phyloP scores from a whole-genome alignment of 2,329 filamentous ascomycete species.

The Polytolypa hystricis region DNA sequence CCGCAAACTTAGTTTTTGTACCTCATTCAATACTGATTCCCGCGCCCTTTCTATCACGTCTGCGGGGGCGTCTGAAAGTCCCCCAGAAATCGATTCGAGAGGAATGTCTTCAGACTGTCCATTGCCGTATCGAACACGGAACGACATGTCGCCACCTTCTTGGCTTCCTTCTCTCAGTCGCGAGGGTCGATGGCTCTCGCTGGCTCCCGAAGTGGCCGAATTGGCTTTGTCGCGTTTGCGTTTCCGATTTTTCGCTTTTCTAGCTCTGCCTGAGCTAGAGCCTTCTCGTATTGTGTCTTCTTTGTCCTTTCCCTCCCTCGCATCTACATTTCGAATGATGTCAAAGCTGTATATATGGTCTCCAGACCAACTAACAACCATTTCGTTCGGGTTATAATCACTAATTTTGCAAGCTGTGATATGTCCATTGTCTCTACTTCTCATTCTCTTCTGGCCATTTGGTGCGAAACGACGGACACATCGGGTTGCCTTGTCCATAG shows the following conservation, averaged over 20 bases:
- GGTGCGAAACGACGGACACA: constrained; percentile 58
- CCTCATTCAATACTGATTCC: constrained; percentile 39
- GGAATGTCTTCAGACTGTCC: constrained; percentile 49
- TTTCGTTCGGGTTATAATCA: constrained; percentile 55
- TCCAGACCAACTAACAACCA: constrained; percentile 58
- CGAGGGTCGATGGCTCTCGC: constrained; percentile 36
- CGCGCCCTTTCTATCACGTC: constrained; percentile 30
- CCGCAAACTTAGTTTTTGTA: constrained; percentile 42
- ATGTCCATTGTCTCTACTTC: constrained; percentile 44
- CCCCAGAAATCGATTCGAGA: constrained; percentile 27
- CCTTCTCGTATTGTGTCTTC: constrained; percentile 17
- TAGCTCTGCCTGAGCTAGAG: constrained; percentile 20
- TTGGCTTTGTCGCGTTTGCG: constrained; percentile 44
- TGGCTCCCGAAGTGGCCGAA: constrained; percentile 32
- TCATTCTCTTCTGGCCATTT: constrained; percentile 41
- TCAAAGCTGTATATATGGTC: constrained; percentile 58
- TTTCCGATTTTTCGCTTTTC: constrained; percentile 38
- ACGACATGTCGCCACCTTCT: constrained; percentile 35
- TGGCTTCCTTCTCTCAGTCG: constrained; percentile 34
- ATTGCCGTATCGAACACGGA: constrained; percentile 49
- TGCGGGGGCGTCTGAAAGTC: constrained; percentile 19
- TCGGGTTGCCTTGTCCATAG: constrained; percentile 48
- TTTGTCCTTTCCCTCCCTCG: constrained; percentile 30
- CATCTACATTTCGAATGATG: constrained; percentile 48
- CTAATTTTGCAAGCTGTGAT: constrained; percentile 63